These are phyloP conservation scores for Pluteus cervinus DNA, from an alignment of 768 basidiomycete genomes.

Conservation along the genomic window DNA sequence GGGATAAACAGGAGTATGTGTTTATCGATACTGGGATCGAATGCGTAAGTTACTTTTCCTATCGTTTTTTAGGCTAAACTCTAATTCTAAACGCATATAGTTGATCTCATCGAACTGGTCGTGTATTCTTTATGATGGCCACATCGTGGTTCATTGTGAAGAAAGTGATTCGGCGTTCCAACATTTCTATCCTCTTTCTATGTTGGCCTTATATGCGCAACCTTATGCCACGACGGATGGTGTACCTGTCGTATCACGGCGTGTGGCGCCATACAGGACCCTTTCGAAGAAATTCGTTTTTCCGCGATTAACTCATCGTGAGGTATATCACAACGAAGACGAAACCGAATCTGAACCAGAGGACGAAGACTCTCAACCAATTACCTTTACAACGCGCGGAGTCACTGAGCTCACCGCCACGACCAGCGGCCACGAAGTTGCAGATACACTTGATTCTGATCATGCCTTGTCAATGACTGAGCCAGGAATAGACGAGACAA, in stretches of 20 bases:
- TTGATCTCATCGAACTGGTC: slow-evolving; percentile 71
- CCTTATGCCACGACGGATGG: too few relatives aligned
- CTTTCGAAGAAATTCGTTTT: slow-evolving; percentile 50
- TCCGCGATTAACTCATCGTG: too few relatives aligned
- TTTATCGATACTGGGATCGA: slow-evolving; percentile 71
- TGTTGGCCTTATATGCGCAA: slow-evolving; percentile 33
- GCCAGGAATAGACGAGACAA: too few relatives aligned
- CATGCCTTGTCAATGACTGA: too few relatives aligned
- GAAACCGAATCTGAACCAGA: too few relatives aligned
- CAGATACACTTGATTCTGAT: background rate
- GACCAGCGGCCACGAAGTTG: background rate
- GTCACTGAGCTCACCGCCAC: too few relatives aligned
- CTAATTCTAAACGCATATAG: slow-evolving; percentile 25
- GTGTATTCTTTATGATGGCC: slow-evolving; percentile 57
- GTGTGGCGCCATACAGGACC: slow-evolving; percentile 37
- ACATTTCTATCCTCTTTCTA: slow-evolving; percentile 57
- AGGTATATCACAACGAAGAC: too few relatives aligned
- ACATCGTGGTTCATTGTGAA: slow-evolving; percentile 73
- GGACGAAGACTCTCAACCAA: too few relatives aligned
- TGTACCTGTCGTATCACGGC: slow-evolving; percentile 32
- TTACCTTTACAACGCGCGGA: too few relatives aligned
- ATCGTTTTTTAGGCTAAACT: slow-evolving; percentile 4
- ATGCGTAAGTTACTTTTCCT: slow-evolving; percentile 44
- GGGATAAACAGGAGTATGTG: slow-evolving; percentile 60
- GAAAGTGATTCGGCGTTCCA: slow-evolving; percentile 60